Evolutionary conservation across 768 basidiomycete species (phyloP).

Genomic region (Suillus subaureus): DNA sequence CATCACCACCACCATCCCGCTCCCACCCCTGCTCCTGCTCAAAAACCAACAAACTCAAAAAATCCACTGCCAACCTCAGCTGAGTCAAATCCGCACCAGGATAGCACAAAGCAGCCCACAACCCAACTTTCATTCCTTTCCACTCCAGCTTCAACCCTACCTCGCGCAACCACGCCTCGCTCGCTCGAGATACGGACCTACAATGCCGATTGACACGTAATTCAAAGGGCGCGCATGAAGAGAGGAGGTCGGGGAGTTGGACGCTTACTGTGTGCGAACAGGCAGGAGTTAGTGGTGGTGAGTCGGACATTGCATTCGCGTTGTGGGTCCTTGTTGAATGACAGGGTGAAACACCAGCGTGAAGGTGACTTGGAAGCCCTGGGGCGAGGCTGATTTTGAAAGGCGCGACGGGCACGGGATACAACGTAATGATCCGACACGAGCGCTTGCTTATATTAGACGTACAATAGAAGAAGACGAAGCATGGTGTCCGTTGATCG

Average conservation of each 20-base stretch:
- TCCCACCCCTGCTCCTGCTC: conserved; percentile 15
- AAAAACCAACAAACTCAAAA: conserved; percentile 46
- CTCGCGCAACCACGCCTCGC: conserved; percentile 31
- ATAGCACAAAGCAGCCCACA: conserved; percentile 61
- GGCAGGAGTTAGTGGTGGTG: neutral
- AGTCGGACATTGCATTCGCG: neutral
- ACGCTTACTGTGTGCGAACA: conserved; percentile 23
- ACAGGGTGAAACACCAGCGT: too few relatives aligned
- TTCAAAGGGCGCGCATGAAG: conserved; percentile 28
- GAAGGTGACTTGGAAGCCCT: too few relatives aligned
- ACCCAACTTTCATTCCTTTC: conserved; percentile 42
- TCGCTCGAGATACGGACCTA: conserved; percentile 26
- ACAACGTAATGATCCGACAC: neutral
- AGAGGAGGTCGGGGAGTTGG: conserved; percentile 32
- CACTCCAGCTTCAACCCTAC: conserved; percentile 24
- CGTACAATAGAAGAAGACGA: neutral
- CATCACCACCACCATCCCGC: conserved; percentile 6
- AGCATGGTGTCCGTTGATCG: neutral
- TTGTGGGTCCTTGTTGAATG: neutral
- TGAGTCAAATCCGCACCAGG: conserved; percentile 61
- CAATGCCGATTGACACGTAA: conserved; percentile 32
- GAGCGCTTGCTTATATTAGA: conserved; percentile 1
- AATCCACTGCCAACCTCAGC: conserved; percentile 52
- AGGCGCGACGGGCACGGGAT: conserved; percentile 2
- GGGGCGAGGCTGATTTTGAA: neutral